Evolutionary conservation across 2,329 filamentous ascomycete species (phyloP).

Genomic region (Corynespora cassiicola): DNA sequence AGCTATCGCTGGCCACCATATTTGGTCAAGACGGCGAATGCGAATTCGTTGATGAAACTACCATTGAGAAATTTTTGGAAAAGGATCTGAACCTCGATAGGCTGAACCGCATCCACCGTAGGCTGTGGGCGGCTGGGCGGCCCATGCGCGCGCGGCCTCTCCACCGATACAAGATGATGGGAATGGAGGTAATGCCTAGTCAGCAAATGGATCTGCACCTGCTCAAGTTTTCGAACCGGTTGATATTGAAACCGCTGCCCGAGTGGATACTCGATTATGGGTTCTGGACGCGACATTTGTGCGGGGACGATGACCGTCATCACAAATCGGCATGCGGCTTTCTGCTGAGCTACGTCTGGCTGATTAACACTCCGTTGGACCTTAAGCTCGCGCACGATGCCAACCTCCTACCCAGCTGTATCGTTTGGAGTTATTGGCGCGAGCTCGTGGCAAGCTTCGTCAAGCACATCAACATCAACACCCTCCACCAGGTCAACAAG

Average conservation of each 20-base stretch:
- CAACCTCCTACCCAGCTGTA: conserved; percentile 30
- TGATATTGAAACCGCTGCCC: conserved; percentile 42
- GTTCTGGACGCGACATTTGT: conserved; percentile 41
- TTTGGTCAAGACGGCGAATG: conserved; percentile 21
- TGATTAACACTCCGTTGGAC: conserved; percentile 39
- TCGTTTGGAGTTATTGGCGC: conserved; percentile 45
- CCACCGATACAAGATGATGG: conserved; percentile 44
- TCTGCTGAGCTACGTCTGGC: conserved; percentile 44
- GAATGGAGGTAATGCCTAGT: conserved; percentile 34
- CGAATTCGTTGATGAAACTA: conserved; percentile 28
- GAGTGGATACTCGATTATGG: conserved; percentile 36
- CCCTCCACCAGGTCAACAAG: conserved; percentile 42
- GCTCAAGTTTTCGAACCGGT: conserved; percentile 36
- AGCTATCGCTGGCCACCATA: conserved; percentile 46
- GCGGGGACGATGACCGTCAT: conserved; percentile 13
- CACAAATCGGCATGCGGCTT: conserved; percentile 38
- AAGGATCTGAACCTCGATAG: conserved; percentile 37
- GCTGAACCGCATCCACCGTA: conserved; percentile 40
- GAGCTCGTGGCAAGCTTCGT: conserved; percentile 34
- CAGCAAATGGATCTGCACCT: conserved; percentile 46
- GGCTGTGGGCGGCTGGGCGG: conserved; percentile 45
- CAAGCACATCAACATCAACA: conserved; percentile 33
- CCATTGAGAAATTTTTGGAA: conserved; percentile 32
- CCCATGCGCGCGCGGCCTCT: conserved; percentile 43
- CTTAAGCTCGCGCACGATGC: conserved; percentile 40